These are phyloP conservation scores for Hyphopichia homilentoma DNA, from an alignment of 805 yeast species.

Conservation along the genomic window DNA sequence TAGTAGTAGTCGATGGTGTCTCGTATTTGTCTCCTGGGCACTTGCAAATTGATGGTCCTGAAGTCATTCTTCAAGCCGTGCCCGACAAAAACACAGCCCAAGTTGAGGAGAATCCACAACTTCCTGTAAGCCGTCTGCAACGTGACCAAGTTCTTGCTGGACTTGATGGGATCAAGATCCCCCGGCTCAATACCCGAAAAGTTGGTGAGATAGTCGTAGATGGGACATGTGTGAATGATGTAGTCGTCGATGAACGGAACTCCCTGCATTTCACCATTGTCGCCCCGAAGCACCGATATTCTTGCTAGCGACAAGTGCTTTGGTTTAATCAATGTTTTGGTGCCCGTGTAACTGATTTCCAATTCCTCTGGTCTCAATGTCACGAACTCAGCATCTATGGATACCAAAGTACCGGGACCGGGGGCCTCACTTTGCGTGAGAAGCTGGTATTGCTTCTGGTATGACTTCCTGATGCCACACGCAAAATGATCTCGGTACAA, in stretches of 20 bases:
- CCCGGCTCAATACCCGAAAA: slow-evolving; percentile 94
- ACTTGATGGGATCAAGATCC: slow-evolving; percentile 69
- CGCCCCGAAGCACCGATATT: slow-evolving; percentile 78
- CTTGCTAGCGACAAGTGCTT: slow-evolving; percentile 77
- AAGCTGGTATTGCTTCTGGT: slow-evolving; percentile 62
- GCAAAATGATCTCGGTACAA: slow-evolving; percentile 75
- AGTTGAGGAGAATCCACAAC: slow-evolving; percentile 82
- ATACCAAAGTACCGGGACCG: slow-evolving; percentile 68
- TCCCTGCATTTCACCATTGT: slow-evolving; percentile 60
- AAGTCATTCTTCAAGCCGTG: slow-evolving; percentile 92
- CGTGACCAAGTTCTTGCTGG: slow-evolving; percentile 69
- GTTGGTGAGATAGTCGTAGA: slow-evolving; percentile 82
- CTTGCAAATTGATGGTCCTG: slow-evolving; percentile 86
- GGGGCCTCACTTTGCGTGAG: slow-evolving; percentile 68
- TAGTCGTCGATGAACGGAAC: slow-evolving; percentile 91
- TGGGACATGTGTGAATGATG: slow-evolving; percentile 65
- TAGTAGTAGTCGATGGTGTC: slow-evolving; percentile 85
- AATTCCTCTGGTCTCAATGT: slow-evolving; percentile 70
- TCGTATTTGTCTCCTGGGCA: slow-evolving; percentile 79
- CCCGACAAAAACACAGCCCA: slow-evolving; percentile 92
- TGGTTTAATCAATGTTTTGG: slow-evolving; percentile 68
- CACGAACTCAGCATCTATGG: slow-evolving; percentile 97
- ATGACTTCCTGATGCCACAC: slow-evolving; percentile 56
- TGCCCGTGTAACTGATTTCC: slow-evolving; percentile 74
- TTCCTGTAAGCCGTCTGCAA: slow-evolving; percentile 81